A percentile compares a stretch with the other conserved stretches of the same genome.
phyloP scores from a whole-genome alignment of 2,329 filamentous ascomycete genomes.

The Penicillium sp. region DNA sequence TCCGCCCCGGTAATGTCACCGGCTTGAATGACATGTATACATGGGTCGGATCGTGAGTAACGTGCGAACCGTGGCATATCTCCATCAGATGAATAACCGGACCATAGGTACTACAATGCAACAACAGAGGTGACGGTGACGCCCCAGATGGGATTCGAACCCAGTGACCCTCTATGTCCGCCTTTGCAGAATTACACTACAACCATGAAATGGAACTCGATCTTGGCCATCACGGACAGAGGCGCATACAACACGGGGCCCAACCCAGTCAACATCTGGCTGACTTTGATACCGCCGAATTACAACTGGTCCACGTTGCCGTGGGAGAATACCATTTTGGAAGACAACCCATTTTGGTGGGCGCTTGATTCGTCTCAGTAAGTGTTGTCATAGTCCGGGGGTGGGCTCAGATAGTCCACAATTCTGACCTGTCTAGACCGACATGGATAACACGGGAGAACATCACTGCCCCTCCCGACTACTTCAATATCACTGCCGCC shows the following conservation, averaged over 20 bases:
- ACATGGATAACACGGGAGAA: too few species aligned
- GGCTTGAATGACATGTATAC: slow-evolving; percentile 1
- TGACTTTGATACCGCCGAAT: background rate
- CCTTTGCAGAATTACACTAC: background rate
- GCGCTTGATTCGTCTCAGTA: background rate
- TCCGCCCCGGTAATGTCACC: slow-evolving; percentile 5
- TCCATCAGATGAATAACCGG: background rate
- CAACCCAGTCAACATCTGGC: background rate
- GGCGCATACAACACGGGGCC: background rate
- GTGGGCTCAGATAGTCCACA: background rate
- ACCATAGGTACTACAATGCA: slow-evolving; percentile 1
- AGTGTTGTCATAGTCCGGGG: background rate
- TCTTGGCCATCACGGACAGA: background rate
- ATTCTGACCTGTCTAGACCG: background rate
- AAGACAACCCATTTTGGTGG: background rate
- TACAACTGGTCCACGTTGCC: background rate
- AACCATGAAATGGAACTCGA: background rate
- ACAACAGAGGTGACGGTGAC: background rate
- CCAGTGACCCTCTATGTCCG: background rate
- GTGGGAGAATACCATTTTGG: background rate
- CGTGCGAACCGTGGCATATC: background rate
- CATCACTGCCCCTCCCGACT: too few species aligned
- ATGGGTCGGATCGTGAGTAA: slow-evolving; percentile 6
- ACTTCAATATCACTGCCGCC: too few species aligned
- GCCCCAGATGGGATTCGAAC: background rate